Base-by-base conservation (phyloP, 192 early-diverging fungal genomes). In the Phlyctochytrium arcticum region DNA sequence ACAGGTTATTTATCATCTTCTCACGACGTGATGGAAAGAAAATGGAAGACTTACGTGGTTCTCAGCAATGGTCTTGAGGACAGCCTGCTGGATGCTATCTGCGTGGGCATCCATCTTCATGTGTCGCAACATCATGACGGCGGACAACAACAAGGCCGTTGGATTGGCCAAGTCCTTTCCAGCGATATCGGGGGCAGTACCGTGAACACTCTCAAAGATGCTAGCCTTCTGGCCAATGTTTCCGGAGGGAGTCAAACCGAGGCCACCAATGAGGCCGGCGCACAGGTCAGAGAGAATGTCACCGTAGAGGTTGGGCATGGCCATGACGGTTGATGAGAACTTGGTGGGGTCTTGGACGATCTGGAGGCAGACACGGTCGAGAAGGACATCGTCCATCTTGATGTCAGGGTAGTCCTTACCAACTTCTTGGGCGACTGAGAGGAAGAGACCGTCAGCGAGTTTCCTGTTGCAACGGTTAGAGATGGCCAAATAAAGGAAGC, bases 261-360 rank as follows among this genome's bases (percentile, higher is more conserved):
- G 87, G 49, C 96, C 96, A 63, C 96, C 96, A 69, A 98, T 98
- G 48, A 98, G 84, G 61, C 96, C 96, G 60, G 96, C 96, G 62
- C 94, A 88, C 84, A 98, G 89, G 73, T 98, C 96, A 23, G 90
- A 92, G n/a, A 98, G 82, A 83, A 98, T 98, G 77, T 98, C 96
- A 68, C 96, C 96, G 67, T 99, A 99, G 70, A 99, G 84, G 88
- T 99, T 99, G 53, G 96, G 96, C 95, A 99, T 97, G 70, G 96
- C 96, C 94, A 99, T 95, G 72, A 99, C 96, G 23, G 91, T 93
- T 70, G 92, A 81, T 36, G 84, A 85, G 67, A 86, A 99, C 58
- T 91, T 81, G 50, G 87, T 79, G 6, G 94, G 96, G 79, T 96
- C 90, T 82, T 94, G 89, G 54, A 94, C 92, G 58, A 99, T 94